Evolutionary conservation across 2,329 filamentous ascomycete genomes (phyloP), one percentile per base, ranked within the genome.

Genomic region (Xylariaceae sp.): DNA sequence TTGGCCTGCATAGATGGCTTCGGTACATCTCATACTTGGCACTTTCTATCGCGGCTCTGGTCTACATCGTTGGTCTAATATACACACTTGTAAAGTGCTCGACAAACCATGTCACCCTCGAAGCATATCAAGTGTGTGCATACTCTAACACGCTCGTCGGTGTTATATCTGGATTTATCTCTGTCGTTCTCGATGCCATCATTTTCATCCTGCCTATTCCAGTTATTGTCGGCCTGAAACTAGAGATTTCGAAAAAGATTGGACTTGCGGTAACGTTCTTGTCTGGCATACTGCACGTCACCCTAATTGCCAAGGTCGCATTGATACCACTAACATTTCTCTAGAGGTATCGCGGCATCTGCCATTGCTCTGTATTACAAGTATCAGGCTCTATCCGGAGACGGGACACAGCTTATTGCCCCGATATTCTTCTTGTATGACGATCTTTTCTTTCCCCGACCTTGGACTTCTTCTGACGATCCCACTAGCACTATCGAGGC

Each of bases 171-270:
- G 37, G 44, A 21, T 40, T 33, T 20, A 33, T 46, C n/a, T 40
- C 25, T 12, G 27, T 41, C 10, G 12, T 40, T 11, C 27, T 17
- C 10, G 44, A 46, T 14, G 29, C 37, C 11, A 35, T 46, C 23
- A 46, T 46, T 4, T 46, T 46, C 22, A 1, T 40, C 22, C 6
- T 46, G 14, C 44, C 44, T 5, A 41, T 46, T 21, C 32, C 23
- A 12, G n/a, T 40, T 19, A 36, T 46, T 17, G 22, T 35, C 5
- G 10, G 20, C 11, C n/a, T 46, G 4, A 21, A 46, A 5, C 37
- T 46, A 3, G 32, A 40, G 22, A 35, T 16, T 7, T 40, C 44
- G 10, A 46, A 46, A 38, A 46, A 42, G 10, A 46, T 46, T 21
- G 38, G 44, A 16, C 44, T 46, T 14, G 23, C 21, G 10, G 14